Percentiles rank a stretch among this genome's conserved stretches.
Conservation (phyloP, 805 yeast genomes). For the Candida tibetensis region DNA sequence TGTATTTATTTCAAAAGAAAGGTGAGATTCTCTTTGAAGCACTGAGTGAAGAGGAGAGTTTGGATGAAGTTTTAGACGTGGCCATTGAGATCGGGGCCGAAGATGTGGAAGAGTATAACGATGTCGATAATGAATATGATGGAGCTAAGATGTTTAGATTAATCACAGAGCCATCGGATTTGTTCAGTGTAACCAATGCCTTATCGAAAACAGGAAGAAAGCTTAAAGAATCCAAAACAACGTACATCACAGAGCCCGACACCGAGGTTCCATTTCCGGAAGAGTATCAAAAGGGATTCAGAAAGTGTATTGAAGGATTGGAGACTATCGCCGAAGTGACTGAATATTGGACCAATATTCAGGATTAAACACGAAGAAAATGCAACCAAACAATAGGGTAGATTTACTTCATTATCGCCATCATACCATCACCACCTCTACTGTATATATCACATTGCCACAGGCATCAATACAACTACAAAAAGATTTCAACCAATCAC, state of each 20-base stretch:
- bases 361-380: conserved; percentile 10
- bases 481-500: not conserved
- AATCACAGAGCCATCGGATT: conserved; percentile 60
- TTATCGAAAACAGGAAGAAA: conserved; percentile 53
- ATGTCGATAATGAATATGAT: conserved; percentile 40
- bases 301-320: conserved; percentile 56
- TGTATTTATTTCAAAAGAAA: conserved; percentile 70
- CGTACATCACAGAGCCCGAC: conserved; percentile 63
- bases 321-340: conserved; percentile 86
- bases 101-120: conserved; percentile 60
- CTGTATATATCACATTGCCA: no score
- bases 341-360: conserved; percentile 70
- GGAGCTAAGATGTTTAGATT: conserved; percentile 40
- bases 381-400: no score
- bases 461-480: no score
- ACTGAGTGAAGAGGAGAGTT: conserved; percentile 29
- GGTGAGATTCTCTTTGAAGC: conserved; percentile 66
- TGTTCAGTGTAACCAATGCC: conserved; percentile 58
- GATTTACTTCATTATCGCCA: no score
- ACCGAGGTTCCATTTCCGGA: conserved; percentile 52
- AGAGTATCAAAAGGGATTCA: conserved; percentile 50
- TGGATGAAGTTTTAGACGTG: conserved; percentile 71
- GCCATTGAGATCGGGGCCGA: conserved; percentile 78
- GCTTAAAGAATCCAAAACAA: conserved; percentile 69
- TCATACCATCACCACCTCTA: no score